phyloP scores from a whole-genome alignment of 257 asterid genomes.

The Forsythia suspensa region DNA sequence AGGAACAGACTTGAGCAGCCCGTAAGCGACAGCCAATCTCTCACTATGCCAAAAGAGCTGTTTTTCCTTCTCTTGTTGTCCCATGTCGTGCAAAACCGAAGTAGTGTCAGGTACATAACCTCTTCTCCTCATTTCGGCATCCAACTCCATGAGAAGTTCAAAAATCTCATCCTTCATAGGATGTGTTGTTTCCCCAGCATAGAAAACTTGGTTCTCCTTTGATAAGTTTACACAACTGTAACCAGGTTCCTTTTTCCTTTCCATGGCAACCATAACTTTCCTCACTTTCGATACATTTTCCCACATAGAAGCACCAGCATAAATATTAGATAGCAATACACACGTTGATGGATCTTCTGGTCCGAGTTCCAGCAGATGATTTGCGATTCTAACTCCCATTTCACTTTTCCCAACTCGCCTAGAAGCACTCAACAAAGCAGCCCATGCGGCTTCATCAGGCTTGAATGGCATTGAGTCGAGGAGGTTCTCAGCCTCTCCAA shows the following conservation, averaged over 20 bases:
- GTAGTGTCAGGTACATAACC: slow-evolving; percentile 70
- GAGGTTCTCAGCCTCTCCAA: slow-evolving; percentile 61
- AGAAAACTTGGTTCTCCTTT: slow-evolving; percentile 59
- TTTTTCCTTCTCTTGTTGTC: slow-evolving; percentile 65
- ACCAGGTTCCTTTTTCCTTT: slow-evolving; percentile 66
- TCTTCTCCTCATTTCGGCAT: slow-evolving; percentile 63
- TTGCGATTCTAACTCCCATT: slow-evolving; percentile 63
- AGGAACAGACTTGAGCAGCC: slow-evolving; percentile 60
- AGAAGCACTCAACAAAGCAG: slow-evolving; percentile 65
- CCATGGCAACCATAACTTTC: slow-evolving; percentile 49
- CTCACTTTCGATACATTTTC: slow-evolving; percentile 56
- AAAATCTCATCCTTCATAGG: slow-evolving; percentile 60
- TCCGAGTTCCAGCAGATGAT: slow-evolving; percentile 48
- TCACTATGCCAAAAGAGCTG: slow-evolving; percentile 91
- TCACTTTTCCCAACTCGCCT: slow-evolving; percentile 44
- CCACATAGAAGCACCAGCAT: slow-evolving; percentile 70
- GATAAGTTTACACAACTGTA: slow-evolving; percentile 65
- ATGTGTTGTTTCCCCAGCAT: slow-evolving; percentile 64
- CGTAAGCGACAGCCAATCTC: slow-evolving; percentile 75
- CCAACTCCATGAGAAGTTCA: slow-evolving; percentile 47
- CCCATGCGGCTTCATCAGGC: slow-evolving; percentile 86
- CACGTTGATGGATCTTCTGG: slow-evolving; percentile 64
- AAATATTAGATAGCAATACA: slow-evolving; percentile 59
- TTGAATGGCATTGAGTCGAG: slow-evolving; percentile 62
- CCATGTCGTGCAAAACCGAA: slow-evolving; percentile 75